Evolutionary conservation across 2,329 filamentous ascomycete genomes (phyloP).

Genomic region (Phaeosphaeria sp.): DNA sequence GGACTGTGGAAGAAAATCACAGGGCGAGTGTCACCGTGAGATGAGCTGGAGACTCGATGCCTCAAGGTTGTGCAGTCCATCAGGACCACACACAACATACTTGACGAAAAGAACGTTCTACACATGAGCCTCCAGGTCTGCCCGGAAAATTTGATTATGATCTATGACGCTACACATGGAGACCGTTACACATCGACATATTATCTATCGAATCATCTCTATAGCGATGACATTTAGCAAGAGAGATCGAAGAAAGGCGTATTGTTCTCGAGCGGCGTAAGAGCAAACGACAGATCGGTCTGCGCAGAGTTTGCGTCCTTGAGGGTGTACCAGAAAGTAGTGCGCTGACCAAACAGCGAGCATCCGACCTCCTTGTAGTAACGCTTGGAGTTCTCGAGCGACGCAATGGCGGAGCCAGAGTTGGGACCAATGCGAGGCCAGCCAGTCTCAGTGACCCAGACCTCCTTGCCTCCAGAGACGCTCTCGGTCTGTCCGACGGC

Average conservation of each 20-base stretch:
- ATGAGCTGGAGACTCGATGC: too few species aligned
- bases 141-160: too few species aligned
- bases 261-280: slow-evolving; percentile 61
- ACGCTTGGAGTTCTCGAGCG: slow-evolving; percentile 29
- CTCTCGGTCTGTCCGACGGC: slow-evolving; percentile 66
- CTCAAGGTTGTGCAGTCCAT: too few species aligned
- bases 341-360: slow-evolving; percentile 32
- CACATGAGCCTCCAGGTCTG: too few species aligned
- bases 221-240: slow-evolving; percentile 43
- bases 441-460: slow-evolving; percentile 89
- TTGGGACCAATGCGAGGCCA: slow-evolving; percentile 63
- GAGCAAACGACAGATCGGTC: slow-evolving; percentile 55
- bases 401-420: slow-evolving; percentile 32
- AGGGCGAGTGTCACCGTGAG: too few species aligned
- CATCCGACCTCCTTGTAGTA: slow-evolving; percentile 41
- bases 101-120: too few species aligned
- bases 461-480: slow-evolving; percentile 68
- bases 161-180: too few species aligned
- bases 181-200: too few species aligned
- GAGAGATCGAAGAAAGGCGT: slow-evolving; percentile 61
- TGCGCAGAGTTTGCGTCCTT: slow-evolving; percentile 54
- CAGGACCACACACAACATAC: too few species aligned
- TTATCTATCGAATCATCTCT: too few species aligned
- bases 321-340: slow-evolving; percentile 42
- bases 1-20: too few species aligned